Conservation (phyloP, 179 eudicot genomes). For the Heliamphora pulchella region DNA sequence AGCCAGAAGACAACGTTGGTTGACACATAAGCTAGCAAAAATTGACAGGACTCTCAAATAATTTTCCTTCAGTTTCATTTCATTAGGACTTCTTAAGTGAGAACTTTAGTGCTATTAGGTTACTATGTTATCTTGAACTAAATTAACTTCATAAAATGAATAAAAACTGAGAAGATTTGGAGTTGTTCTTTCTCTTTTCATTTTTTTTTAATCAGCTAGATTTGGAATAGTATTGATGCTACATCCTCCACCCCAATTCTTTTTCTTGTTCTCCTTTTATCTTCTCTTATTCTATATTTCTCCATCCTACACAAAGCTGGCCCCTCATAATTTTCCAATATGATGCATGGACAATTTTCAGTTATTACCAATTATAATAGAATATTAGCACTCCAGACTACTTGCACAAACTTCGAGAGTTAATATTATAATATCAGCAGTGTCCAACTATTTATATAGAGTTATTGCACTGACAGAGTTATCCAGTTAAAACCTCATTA, state of each 20-base stretch:
- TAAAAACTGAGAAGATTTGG: not conserved
- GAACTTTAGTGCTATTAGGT: not conserved
- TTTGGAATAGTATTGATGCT: too few relatives aligned
- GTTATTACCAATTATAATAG: too few relatives aligned
- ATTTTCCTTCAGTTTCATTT: not conserved
- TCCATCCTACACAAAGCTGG: not conserved
- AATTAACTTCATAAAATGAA: not conserved
- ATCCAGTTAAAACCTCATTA: not conserved
- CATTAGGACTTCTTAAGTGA: not conserved
- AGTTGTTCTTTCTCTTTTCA: not conserved
- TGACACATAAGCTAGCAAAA: not conserved
- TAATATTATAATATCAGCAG: not conserved
- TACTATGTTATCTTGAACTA: not conserved
- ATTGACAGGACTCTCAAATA: not conserved
- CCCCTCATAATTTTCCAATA: not conserved
- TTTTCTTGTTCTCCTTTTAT: not conserved
- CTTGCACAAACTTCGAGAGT: not conserved
- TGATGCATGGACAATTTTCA: not conserved
- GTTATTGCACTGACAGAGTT: not conserved
- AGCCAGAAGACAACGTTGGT: not conserved
- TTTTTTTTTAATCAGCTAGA: too few relatives aligned
- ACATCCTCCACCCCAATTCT: not conserved
- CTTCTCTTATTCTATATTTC: not conserved
- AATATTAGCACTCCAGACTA: not conserved
- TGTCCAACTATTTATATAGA: not conserved